These are phyloP conservation scores for Chamaecrista fasciculata DNA, from an alignment of 306 rosid genomes.

Conservation along the genomic window DNA sequence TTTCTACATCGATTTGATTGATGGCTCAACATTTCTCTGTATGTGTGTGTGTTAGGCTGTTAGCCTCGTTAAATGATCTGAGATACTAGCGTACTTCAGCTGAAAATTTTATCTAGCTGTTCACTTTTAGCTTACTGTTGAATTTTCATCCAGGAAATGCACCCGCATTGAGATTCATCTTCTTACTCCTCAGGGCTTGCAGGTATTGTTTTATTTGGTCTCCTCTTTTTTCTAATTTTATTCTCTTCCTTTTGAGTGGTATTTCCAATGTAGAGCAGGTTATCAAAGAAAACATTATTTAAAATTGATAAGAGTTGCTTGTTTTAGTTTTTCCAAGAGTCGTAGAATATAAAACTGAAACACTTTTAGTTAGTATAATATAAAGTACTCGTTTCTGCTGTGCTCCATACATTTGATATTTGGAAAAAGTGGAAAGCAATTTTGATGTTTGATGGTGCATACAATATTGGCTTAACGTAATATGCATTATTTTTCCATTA, in stretches of 20 bases:
- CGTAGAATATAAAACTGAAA: neutral
- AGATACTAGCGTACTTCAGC: neutral
- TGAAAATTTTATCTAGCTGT: neutral
- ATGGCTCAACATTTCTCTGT: neutral
- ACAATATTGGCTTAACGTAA: neutral
- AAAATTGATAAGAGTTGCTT: neutral
- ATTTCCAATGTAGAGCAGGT: neutral
- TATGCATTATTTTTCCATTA: neutral
- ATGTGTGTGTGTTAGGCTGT: too few relatives aligned
- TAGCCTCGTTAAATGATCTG: neutral
- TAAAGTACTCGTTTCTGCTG: neutral
- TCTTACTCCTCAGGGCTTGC: conserved; percentile 88
- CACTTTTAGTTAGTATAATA: neutral
- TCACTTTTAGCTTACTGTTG: neutral
- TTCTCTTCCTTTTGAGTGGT: neutral
- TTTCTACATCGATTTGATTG: neutral
- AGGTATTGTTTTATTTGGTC: conserved; percentile 43
- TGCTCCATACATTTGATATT: neutral
- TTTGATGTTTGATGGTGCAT: neutral
- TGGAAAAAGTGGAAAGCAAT: neutral
- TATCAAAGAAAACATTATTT: neutral
- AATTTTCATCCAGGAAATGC: conserved; percentile 67
- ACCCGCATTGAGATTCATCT: conserved; percentile 93
- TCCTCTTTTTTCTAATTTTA: neutral
- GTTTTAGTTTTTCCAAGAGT: neutral